A percentile compares a stretch with the other conserved stretches of the same genome.
phyloP scores from a whole-genome alignment of 2,329 filamentous ascomycete genomes.

The Zasmidium angulare region DNA sequence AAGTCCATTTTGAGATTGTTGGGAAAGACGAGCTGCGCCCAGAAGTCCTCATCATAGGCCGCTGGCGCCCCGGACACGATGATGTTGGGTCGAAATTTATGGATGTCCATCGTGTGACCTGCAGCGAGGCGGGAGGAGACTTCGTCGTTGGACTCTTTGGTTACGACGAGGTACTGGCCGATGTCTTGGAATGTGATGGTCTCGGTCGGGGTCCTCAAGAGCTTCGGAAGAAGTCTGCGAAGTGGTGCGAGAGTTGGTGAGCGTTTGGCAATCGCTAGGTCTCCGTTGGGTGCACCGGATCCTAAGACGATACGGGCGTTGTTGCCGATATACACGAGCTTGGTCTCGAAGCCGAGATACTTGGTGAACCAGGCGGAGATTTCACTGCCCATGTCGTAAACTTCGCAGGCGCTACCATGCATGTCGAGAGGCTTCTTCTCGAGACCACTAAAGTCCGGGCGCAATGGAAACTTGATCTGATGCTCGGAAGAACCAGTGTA shows the following conservation, averaged over 20 bases:
- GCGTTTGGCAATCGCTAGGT: neutral
- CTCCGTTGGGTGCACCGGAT: conserved; percentile 6
- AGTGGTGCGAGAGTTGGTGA: neutral
- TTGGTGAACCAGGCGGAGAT: conserved; percentile 9
- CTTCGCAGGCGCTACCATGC: conserved; percentile 8
- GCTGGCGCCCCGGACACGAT: conserved; percentile 42
- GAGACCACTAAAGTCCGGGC: conserved; percentile 4
- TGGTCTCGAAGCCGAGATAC: conserved; percentile 5
- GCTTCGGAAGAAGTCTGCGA: conserved; percentile 1
- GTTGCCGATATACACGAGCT: conserved; percentile 9
- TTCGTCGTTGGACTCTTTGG: conserved; percentile 9
- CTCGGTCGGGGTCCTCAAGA: neutral
- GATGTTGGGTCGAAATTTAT: conserved; percentile 50
- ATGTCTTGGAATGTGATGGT: conserved; percentile 13
- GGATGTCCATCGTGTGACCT: conserved; percentile 14
- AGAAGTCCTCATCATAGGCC: conserved; percentile 47
- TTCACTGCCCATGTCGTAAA: conserved; percentile 8
- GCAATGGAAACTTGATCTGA: conserved; percentile 6
- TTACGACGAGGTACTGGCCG: conserved; percentile 12
- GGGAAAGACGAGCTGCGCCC: conserved; percentile 30
- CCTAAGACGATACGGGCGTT: conserved; percentile 6
- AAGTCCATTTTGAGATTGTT: conserved; percentile 31
- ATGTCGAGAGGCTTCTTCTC: conserved; percentile 5
- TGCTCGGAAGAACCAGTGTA: conserved; percentile 10
- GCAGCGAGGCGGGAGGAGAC: conserved; percentile 3